Percentiles rank a stretch among this genome's conserved stretches.
Evolutionary conservation across 1,284 basidiomycete genomes (phyloP).

Genomic region (Trametes pubescens): DNA sequence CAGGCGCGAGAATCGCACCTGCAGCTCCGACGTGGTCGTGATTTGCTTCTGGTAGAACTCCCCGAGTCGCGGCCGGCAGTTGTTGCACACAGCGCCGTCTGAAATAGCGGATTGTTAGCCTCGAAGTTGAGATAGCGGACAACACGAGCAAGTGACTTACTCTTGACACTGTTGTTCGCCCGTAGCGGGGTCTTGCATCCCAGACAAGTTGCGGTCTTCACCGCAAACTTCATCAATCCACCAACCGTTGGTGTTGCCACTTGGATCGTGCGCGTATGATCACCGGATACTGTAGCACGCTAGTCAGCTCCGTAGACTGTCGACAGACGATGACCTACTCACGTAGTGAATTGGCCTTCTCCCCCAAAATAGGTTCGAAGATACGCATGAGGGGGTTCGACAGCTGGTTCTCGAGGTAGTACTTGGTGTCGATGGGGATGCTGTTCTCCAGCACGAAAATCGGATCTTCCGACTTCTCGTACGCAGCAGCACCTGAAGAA

Average conservation of each 20-base stretch:
- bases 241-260: slow-evolving; percentile 95
- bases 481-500: slow-evolving; percentile 87
- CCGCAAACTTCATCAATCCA: slow-evolving; percentile 96
- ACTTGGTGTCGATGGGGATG: slow-evolving; percentile 95
- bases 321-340: slow-evolving; percentile 43
- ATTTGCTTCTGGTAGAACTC: slow-evolving; percentile 94
- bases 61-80: slow-evolving; percentile 84
- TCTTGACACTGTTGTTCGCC: slow-evolving; percentile 72
- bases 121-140: background rate
- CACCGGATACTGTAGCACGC: slow-evolving; percentile 78
- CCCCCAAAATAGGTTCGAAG: slow-evolving; percentile 96
- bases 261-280: slow-evolving; percentile 92
- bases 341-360: slow-evolving; percentile 87
- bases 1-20: slow-evolving; percentile 90
- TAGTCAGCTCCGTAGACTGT: background rate
- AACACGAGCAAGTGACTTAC: slow-evolving; percentile 48
- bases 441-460: slow-evolving; percentile 96
- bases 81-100: slow-evolving; percentile 94
- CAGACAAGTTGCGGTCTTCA: slow-evolving; percentile 92
- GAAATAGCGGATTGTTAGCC: slow-evolving; percentile 11
- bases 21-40: slow-evolving; percentile 74
- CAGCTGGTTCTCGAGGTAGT: slow-evolving; percentile 96
- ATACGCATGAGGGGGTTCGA: slow-evolving; percentile 96
- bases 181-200: slow-evolving; percentile 91
- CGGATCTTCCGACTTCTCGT: slow-evolving; percentile 97